phyloP scores from a whole-genome alignment of 768 basidiomycete species.

The Xerocomellus dryophilus region DNA sequence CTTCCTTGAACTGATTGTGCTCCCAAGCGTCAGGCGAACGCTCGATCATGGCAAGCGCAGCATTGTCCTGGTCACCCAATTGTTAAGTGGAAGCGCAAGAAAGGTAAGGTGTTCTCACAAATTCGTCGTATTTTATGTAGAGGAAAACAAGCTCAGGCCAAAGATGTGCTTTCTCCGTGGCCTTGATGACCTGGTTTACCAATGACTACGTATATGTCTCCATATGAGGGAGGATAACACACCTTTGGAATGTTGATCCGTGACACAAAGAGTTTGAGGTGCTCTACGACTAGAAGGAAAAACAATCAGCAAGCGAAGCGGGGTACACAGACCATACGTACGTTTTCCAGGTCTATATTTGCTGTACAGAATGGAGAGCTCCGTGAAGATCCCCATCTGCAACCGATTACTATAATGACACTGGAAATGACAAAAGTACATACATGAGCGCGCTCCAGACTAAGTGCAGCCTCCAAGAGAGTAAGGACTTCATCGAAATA shows the following conservation, averaged over 20 bases:
- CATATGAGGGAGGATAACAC: neutral
- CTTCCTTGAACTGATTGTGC: constrained; percentile 99
- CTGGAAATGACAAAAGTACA: constrained; percentile 17
- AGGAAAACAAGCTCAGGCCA: constrained; percentile 99
- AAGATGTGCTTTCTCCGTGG: constrained; percentile 92
- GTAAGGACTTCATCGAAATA: constrained; percentile 93
- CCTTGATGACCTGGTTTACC: constrained; percentile 73
- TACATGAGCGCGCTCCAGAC: constrained; percentile 93
- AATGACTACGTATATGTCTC: neutral
- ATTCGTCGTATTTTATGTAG: constrained; percentile 98
- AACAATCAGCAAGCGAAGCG: neutral
- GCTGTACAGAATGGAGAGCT: constrained; percentile 86
- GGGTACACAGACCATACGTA: constrained; percentile 39
- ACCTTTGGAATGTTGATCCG: constrained; percentile 98
- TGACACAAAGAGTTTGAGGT: constrained; percentile 91
- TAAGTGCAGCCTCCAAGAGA: constrained; percentile 91
- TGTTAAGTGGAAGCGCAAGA: neutral
- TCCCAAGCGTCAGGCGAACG: constrained; percentile 99
- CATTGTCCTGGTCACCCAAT: constrained; percentile 71
- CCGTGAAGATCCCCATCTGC: constrained; percentile 96
- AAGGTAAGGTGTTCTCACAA: constrained; percentile 42
- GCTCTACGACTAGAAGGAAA: constrained; percentile 82
- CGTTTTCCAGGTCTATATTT: constrained; percentile 93
- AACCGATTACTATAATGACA: constrained; percentile 14
- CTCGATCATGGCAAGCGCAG: constrained; percentile 98